phyloP scores from a whole-genome alignment of 164 flowering plant genomes.

The Annona squamosa region DNA sequence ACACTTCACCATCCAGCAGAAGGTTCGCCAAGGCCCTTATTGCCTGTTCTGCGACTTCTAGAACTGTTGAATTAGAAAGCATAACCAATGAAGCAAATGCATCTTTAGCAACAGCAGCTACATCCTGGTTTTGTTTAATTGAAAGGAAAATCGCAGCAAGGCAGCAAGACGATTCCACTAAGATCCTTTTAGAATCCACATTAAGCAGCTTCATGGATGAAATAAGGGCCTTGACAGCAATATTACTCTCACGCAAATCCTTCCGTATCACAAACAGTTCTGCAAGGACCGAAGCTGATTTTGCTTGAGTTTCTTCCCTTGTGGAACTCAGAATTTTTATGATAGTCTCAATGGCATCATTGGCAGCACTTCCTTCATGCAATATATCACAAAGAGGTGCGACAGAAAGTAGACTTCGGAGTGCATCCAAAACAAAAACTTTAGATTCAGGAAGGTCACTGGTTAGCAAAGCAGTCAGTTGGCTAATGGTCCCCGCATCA shows the following conservation, averaged over 20 bases:
- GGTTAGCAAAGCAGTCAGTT: conserved; percentile 78
- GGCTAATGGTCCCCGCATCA: conserved; percentile 95
- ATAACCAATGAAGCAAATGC: conserved; percentile 51
- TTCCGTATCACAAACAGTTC: conserved; percentile 70
- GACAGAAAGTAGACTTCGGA: conserved; percentile 83
- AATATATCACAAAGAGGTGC: conserved; percentile 68
- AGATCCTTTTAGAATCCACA: conserved; percentile 62
- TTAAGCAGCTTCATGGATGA: conserved; percentile 62
- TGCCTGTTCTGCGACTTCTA: conserved; percentile 89
- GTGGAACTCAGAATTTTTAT: conserved; percentile 67
- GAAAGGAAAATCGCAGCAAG: conserved; percentile 95
- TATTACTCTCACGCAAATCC: conserved; percentile 83
- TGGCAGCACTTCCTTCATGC: conserved; percentile 92
- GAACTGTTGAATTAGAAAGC: conserved; percentile 62
- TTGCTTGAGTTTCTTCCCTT: conserved; percentile 89
- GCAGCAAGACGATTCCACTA: conserved; percentile 62
- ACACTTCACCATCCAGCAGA: conserved; percentile 63
- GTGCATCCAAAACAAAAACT: conserved; percentile 85
- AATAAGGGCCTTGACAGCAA: conserved; percentile 68
- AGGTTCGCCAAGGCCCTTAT: conserved; percentile 85
- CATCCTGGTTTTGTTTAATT: conserved; percentile 67
- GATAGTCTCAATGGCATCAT: conserved; percentile 95
- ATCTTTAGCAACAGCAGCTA: conserved; percentile 73
- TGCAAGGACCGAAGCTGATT: conserved; percentile 82
- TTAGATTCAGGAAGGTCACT: conserved; percentile 97